Conservation (phyloP, 345 rosid species). For the Schrenkiella parvula region DNA sequence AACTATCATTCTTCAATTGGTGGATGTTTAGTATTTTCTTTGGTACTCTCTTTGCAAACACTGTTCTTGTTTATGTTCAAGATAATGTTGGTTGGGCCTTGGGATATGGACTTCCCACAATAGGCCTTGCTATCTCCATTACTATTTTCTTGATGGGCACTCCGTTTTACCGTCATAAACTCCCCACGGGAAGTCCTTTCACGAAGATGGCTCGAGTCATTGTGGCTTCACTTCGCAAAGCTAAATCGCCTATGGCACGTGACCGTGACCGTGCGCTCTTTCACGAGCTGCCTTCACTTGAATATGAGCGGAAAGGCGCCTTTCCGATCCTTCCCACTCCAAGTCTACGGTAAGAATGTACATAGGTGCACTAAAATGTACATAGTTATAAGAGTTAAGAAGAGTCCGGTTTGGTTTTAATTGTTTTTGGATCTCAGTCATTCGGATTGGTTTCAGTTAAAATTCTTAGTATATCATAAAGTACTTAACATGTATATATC, state of each 20-base stretch:
- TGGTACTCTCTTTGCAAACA: conserved; percentile 80
- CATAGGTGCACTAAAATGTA: too few species aligned
- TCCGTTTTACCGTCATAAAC: conserved; percentile 58
- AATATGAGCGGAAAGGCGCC: conserved; percentile 45
- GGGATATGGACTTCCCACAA: conserved; percentile 72
- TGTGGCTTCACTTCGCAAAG: conserved; percentile 58
- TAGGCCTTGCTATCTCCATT: conserved; percentile 56
- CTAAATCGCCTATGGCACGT: conserved; percentile 39
- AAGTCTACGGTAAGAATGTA: conserved; percentile 60
- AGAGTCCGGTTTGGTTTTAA: background rate
- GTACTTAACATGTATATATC: background rate
- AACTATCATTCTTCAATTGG: conserved; percentile 95
- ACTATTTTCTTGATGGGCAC: conserved; percentile 61
- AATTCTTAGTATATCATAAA: background rate
- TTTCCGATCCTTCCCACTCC: conserved; percentile 63
- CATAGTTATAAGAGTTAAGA: background rate
- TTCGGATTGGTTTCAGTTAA: background rate
- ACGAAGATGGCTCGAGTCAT: conserved; percentile 66
- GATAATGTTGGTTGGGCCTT: conserved; percentile 81
- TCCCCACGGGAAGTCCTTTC: conserved; percentile 73
- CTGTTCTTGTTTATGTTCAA: conserved; percentile 72
- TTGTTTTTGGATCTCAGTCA: background rate
- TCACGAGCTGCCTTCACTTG: conserved; percentile 51
- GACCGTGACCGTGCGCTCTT: conserved; percentile 47
- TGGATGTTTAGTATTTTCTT: conserved; percentile 92